Evolutionary conservation across 805 yeast species (phyloP), one percentile per base, ranked within the genome.

Genomic region (Torulaspora gathmanii): DNA sequence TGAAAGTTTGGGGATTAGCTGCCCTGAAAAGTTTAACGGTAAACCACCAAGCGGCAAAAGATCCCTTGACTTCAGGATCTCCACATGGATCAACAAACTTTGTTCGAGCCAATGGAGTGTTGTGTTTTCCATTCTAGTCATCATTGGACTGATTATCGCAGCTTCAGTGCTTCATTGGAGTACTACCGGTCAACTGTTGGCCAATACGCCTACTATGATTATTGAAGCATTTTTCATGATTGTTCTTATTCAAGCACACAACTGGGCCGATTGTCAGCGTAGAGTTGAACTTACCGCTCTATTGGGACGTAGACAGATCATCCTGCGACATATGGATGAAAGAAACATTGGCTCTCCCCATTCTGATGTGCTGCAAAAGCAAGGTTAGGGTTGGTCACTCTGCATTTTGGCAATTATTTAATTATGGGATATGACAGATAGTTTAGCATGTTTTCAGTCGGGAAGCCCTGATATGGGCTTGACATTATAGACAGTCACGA

Each of bases 151-250:
- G 16, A 54, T 70, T 23, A 42, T 55, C 15, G 50, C 59, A 28
- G 69, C 75, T 22, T 58, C 67, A 7, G 65, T 53, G 15, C 43
- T 70, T 52, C 53, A 48, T 31, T 70, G 74, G 73, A 63, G 61
- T 39, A 63, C 64, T 3, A 69, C 71, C 4, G 74, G 71, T 30
- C 74, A 70, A 50, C 56, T 70, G 37, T 47, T 70, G 29, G 62
- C 64, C 27, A 71, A 70, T 44, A 67, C 72, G 0, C 74, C 74
- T 29, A 68, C 74, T 0, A 70, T 69, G 72, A 70, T 70, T 51
- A 68, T 71, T 30, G 74, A 70, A 49, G 72, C 64, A 15, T 71
- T 70, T 46, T 69, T 70, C 51, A 40, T 70, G 38, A 54, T 71
- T 28, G 66, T 70, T 25, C 49, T 70, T 23, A 47, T 69, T 22